phyloP scores from a whole-genome alignment of 2,329 filamentous ascomycete genomes.

The Neofusicoccum sp. region DNA sequence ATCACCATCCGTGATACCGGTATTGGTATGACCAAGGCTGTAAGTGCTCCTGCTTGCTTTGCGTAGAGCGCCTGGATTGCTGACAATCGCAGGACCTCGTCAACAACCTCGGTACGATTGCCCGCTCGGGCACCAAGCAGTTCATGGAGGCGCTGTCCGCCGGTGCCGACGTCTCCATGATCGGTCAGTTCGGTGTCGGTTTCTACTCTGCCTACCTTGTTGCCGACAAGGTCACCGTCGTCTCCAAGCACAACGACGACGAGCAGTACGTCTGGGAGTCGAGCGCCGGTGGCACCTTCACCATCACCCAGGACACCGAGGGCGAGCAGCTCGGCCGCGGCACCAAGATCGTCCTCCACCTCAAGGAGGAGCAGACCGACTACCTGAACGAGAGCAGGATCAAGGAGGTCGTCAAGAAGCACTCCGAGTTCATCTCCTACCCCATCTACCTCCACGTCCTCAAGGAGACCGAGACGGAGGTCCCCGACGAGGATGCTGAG shows the following conservation, averaged over 20 bases:
- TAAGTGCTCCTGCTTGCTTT: constrained; percentile 56
- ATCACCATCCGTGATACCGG: constrained; percentile 95
- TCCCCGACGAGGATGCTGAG: constrained; percentile 92
- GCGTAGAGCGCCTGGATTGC: neutral
- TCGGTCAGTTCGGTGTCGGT: constrained; percentile 99
- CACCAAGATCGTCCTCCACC: constrained; percentile 96
- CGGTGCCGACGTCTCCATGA: constrained; percentile 99
- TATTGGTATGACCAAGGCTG: constrained; percentile 99
- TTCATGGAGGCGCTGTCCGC: constrained; percentile 99
- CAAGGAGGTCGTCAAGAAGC: constrained; percentile 99
- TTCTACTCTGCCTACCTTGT: constrained; percentile 99
- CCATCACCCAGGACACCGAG: constrained; percentile 84
- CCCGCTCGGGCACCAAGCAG: constrained; percentile 98
- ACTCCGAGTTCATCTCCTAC: constrained; percentile 99
- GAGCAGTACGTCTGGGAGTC: constrained; percentile 99
- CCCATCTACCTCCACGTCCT: constrained; percentile 99
- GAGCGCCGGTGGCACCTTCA: constrained; percentile 95
- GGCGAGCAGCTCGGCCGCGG: constrained; percentile 89
- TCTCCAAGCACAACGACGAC: constrained; percentile 99
- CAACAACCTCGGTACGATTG: constrained; percentile 99
- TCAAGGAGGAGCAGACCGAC: constrained; percentile 99
- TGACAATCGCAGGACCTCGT: constrained; percentile 74
- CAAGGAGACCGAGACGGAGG: constrained; percentile 99
- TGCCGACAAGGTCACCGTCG: constrained; percentile 90
- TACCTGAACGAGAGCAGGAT: constrained; percentile 99